Evolutionary conservation across 192 early-diverging fungal genomes (phyloP).

Genomic region (Coemansia biformis): DNA sequence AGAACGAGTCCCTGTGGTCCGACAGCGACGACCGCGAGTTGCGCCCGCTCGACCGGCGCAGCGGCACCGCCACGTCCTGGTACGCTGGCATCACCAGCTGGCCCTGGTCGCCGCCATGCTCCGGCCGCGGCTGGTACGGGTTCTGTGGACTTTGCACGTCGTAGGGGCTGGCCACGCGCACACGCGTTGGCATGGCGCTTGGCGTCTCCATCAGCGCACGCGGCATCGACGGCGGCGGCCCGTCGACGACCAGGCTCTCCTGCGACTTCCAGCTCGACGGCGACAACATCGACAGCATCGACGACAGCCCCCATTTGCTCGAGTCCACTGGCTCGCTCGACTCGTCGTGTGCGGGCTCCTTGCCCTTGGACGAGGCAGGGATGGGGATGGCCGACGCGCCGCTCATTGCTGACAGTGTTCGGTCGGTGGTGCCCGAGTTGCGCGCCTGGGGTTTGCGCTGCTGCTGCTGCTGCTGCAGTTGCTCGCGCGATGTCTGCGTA

Average conservation of each 20-base stretch:
- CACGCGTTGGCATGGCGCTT: not conserved
- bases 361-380: not conserved
- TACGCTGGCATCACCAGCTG: slow-evolving; percentile 43
- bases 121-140: slow-evolving; percentile 46
- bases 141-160: slow-evolving; percentile 39
- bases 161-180: slow-evolving; percentile 24
- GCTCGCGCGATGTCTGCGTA: slow-evolving; percentile 12
- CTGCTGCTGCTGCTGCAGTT: not conserved
- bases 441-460: no score
- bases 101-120: slow-evolving; percentile 22
- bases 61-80: slow-evolving; percentile 36
- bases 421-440: not conserved
- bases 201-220: slow-evolving; percentile 21
- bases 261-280: slow-evolving; percentile 47
- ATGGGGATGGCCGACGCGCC: slow-evolving; percentile 19
- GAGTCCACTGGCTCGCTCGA: slow-evolving; percentile 12
- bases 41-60: slow-evolving; percentile 28
- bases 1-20: not conserved
- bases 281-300: slow-evolving; percentile 44
- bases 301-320: slow-evolving; percentile 27
- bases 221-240: no score
- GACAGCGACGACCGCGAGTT: not conserved
- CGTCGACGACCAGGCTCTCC: not conserved
- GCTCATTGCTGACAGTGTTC: not conserved
- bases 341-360: not conserved